A percentile compares a stretch with the other conserved stretches of the same genome.
Conservation (phyloP, 2,329 filamentous ascomycete species). For the Fusarium sp. region DNA sequence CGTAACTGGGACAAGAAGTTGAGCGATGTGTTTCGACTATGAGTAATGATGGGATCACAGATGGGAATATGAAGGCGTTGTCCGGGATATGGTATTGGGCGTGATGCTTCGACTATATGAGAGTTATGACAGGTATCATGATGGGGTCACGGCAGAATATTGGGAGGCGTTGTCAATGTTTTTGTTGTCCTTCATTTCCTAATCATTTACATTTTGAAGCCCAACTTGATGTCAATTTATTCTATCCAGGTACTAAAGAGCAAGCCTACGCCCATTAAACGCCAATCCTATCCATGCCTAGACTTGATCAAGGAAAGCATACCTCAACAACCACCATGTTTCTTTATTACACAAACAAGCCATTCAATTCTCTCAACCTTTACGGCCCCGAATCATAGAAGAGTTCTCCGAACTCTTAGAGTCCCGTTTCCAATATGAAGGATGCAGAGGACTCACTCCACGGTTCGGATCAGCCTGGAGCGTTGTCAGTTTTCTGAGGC, state of each 20-base stretch:
- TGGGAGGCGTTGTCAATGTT: not conserved
- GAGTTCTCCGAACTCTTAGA: not conserved
- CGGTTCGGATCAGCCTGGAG: not conserved
- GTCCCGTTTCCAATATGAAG: not conserved
- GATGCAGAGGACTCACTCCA: not conserved
- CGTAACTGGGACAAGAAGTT: slow-evolving; percentile 44
- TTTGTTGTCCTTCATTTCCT: not conserved
- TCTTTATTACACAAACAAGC: too few relatives aligned
- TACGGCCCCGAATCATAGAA: not conserved
- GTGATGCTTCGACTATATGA: slow-evolving; percentile 31
- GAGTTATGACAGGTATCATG: not conserved
- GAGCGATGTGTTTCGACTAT: slow-evolving; percentile 39
- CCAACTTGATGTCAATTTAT: not conserved
- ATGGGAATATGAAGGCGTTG: not conserved
- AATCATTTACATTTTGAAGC: not conserved
- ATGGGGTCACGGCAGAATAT: not conserved
- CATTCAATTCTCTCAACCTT: not conserved
- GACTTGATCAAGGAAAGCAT: not conserved
- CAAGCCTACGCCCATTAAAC: not conserved
- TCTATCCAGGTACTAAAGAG: not conserved
- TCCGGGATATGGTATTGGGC: slow-evolving; percentile 38
- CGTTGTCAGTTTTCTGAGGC: not conserved
- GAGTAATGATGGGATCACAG: not conserved
- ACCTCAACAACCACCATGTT: not conserved
- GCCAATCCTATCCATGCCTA: not conserved